A percentile compares a stretch with the other conserved stretches of the same genome.
Evolutionary conservation across 352 stramenopile genomes (phyloP).

Genomic region (Pythium pectinolyticum): DNA sequence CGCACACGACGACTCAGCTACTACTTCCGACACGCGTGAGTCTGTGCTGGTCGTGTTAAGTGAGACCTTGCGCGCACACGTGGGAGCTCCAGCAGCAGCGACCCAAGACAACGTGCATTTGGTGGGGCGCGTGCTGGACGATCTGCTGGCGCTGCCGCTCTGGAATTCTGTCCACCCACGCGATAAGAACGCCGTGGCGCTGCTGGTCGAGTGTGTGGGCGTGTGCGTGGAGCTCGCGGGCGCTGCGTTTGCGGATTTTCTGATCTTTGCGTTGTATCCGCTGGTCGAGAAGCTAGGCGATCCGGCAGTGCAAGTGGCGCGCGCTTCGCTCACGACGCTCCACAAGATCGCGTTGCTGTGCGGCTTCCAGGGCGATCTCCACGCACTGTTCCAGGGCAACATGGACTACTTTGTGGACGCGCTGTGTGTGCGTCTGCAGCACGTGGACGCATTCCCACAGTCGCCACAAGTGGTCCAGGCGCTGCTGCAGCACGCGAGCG

Average conservation of each 20-base stretch:
- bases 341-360: slow-evolving; percentile 65
- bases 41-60: slow-evolving; percentile 68
- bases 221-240: slow-evolving; percentile 67
- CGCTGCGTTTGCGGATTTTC: slow-evolving; percentile 52
- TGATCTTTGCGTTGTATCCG: slow-evolving; percentile 77
- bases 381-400: slow-evolving; percentile 71
- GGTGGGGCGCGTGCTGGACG: slow-evolving; percentile 72
- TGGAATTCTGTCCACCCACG: neutral
- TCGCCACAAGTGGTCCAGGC: slow-evolving; percentile 78
- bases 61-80: slow-evolving; percentile 49
- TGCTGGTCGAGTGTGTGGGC: slow-evolving; percentile 77
- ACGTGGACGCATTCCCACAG: slow-evolving; percentile 67
- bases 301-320: slow-evolving; percentile 58
- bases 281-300: slow-evolving; percentile 83
- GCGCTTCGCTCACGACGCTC: slow-evolving; percentile 64
- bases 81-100: neutral
- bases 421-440: slow-evolving; percentile 64
- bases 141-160: slow-evolving; percentile 51
- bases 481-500: slow-evolving; percentile 57
- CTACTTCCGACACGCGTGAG: neutral
- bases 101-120: slow-evolving; percentile 54
- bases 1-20: too few species aligned
- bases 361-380: slow-evolving; percentile 42
- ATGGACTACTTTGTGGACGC: slow-evolving; percentile 90
- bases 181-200: slow-evolving; percentile 27